Percentiles rank a stretch among this genome's conserved stretches.
Evolutionary conservation across 768 basidiomycete species (phyloP).

Genomic region (Boletus insuetus): DNA sequence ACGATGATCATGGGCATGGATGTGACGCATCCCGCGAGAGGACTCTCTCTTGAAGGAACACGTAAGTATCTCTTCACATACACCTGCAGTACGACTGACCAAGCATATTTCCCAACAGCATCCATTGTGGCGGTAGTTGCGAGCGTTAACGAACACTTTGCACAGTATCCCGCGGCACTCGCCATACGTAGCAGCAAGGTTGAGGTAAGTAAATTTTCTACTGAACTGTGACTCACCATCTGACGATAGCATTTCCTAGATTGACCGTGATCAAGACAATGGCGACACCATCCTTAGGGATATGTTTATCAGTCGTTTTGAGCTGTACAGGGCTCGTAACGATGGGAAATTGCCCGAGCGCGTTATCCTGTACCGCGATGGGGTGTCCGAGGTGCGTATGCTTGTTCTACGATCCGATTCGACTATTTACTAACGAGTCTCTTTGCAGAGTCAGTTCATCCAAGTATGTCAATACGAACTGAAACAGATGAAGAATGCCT

Average conservation of each 20-base stretch:
- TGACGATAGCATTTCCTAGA: not conserved
- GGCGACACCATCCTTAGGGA: conserved; percentile 38
- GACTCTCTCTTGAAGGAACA: conserved; percentile 52
- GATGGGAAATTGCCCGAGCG: conserved; percentile 39
- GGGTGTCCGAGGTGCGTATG: conserved; percentile 67
- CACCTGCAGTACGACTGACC: not conserved
- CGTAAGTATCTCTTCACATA: conserved; percentile 19
- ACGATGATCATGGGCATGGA: conserved; percentile 61
- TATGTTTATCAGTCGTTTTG: conserved; percentile 49
- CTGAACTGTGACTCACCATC: not conserved
- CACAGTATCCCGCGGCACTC: conserved; percentile 48
- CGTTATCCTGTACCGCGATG: conserved; percentile 58
- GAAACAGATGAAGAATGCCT: conserved; percentile 38
- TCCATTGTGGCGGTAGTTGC: conserved; percentile 56
- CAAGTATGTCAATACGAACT: conserved; percentile 44
- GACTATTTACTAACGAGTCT: not conserved
- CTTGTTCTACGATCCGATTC: not conserved
- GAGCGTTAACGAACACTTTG: conserved; percentile 43
- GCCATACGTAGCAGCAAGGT: conserved; percentile 55
- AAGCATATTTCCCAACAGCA: conserved; percentile 20
- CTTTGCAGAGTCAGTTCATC: conserved; percentile 43
- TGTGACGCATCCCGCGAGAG: conserved; percentile 70
- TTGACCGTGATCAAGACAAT: conserved; percentile 23
- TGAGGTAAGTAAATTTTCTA: conserved; percentile 45
- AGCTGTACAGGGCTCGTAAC: conserved; percentile 36